Percentiles rank a stretch among this genome's conserved stretches.
These are phyloP conservation scores for Diddensiella transvaalensis DNA, from an alignment of 805 yeast genomes.

Conservation along the genomic window DNA sequence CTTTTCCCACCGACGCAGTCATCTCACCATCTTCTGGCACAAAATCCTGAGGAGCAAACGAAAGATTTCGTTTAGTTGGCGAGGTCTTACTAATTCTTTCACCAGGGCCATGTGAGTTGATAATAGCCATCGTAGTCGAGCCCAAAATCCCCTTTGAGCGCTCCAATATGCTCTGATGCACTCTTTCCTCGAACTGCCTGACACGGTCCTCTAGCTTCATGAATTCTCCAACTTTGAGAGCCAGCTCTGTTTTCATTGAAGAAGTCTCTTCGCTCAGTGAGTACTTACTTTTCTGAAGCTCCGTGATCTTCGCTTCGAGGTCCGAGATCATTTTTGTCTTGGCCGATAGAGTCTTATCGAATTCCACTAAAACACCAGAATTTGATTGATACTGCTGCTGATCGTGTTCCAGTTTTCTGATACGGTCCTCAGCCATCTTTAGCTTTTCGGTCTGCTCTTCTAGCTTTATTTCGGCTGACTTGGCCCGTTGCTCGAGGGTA, in stretches of 20 bases:
- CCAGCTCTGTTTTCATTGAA: conserved; percentile 27
- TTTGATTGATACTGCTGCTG: not conserved
- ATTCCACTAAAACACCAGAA: not conserved
- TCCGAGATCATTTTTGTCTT: not conserved
- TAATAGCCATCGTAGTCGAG: conserved; percentile 26
- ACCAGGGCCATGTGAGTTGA: conserved; percentile 12
- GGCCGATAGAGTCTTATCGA: conserved; percentile 2
- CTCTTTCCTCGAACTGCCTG: conserved; percentile 24
- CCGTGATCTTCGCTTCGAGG: conserved; percentile 6
- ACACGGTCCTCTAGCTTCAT: conserved; percentile 31
- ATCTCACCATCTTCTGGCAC: conserved; percentile 7
- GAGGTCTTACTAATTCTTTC: conserved; percentile 1
- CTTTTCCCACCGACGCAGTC: conserved; percentile 9
- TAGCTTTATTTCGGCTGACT: conserved; percentile 3
- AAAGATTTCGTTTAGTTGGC: conserved; percentile 17
- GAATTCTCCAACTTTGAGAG: conserved; percentile 29
- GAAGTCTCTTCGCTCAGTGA: conserved; percentile 18
- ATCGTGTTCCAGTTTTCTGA: not conserved
- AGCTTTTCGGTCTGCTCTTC: conserved; percentile 6
- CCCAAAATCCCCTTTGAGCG: conserved; percentile 32
- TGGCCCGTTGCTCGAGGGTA: conserved; percentile 4
- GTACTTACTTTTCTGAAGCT: conserved; percentile 5
- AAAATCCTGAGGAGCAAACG: conserved; percentile 16
- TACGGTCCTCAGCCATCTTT: conserved; percentile 3
- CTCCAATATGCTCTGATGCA: conserved; percentile 30